Evolutionary conservation across 306 rosid species (phyloP), one percentile per base, ranked within the genome.

Genomic region (Leucaena leucocephala): DNA sequence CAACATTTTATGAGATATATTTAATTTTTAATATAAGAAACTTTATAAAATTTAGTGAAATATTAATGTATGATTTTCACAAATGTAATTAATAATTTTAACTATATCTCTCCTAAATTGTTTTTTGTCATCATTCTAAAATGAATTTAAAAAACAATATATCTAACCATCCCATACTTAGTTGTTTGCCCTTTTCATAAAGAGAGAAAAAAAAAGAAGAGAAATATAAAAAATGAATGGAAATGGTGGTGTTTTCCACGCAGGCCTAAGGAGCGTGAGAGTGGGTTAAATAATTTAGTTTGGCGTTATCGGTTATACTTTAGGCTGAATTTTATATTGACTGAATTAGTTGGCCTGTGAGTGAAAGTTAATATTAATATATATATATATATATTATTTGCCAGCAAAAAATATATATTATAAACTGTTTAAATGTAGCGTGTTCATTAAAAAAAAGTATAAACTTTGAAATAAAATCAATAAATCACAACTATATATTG

Each of bases 241-340:
- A 35, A 74, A 34, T 21, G 27, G 76, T 35, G 21, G 81, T 81
- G 85, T 42, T 27, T 21, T 65, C 19, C 82, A 86, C 39, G 63
- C 35, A 33, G 73, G 16, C 3, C 15, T 8, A 33, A 21, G 11
- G 79, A 65, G 85, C 84, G 88, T 86, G 85, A 50, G 54, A 2
- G 34, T 15, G 76, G 45, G 38, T 52, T 8, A 12, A 36, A 39
- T 52, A 78, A 78, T 70, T 42, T 59, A 49, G 7, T 59, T 72
- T 5, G 66, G 75, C 64, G 78, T 16, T 73, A 76, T 74, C 77
- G 3, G 45, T 62, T 19, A 43, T 46, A 3, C 82, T 68, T 84
- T 84, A 76, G 50, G 62, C 39, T 71, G 45, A 72, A 50, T 86
- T 78, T 87, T 78, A 81, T 81, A 78, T 52, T 59, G 57, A 72